Evolutionary conservation across 2,329 filamentous ascomycete genomes (phyloP), one percentile per base, ranked within the genome.

Genomic region (Cryphonectria parasitica): DNA sequence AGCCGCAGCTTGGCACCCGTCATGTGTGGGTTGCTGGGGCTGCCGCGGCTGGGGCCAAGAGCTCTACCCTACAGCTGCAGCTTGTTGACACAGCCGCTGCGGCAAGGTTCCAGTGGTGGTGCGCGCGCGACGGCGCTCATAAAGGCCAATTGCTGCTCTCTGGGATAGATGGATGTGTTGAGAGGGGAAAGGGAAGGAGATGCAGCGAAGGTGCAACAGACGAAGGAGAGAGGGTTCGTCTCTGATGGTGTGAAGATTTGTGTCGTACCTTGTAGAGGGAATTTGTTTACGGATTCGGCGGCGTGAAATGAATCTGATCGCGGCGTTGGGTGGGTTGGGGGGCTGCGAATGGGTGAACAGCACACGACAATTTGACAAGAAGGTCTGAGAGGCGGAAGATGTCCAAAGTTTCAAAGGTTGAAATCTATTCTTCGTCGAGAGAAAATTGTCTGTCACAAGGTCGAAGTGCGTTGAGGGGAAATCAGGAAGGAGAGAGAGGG

Each of bases 281-380:
- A 63, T 67, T 72, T 72, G 61, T 72, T 67, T 71, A 62, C 70
- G 63, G 64, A 36, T 72, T 70, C 61, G 68, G 70, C 67, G 45
- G 67, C 70, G 67, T 64, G 69, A 36, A 62, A 31, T 31, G 49
- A 70, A 62, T 54, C 63, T 71, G 63, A 31, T 63, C 45, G 63
- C 39, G 67, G 36, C 36, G 36, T 39, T 39, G 36, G 36, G 34
- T 64, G 58, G 68, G 22, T 39, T 39, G 28, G 56, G 22, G 22
- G 62, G 61, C 56, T 56, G 54, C 36, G 68, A 56, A 66, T 25
- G 67, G 67, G 69, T 67, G 71, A 73, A 73, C 71, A 69, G 66
- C 71, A 73, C 69, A 73, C 66, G 71, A 73, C 71, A 56, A 52
- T 36, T 31, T 64, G 71, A 71, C 71, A 67, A 69, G 63, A 6